Percentiles rank a stretch among this genome's conserved stretches.
phyloP scores from a whole-genome alignment of 768 basidiomycete genomes.

The Auricularia sp. region DNA sequence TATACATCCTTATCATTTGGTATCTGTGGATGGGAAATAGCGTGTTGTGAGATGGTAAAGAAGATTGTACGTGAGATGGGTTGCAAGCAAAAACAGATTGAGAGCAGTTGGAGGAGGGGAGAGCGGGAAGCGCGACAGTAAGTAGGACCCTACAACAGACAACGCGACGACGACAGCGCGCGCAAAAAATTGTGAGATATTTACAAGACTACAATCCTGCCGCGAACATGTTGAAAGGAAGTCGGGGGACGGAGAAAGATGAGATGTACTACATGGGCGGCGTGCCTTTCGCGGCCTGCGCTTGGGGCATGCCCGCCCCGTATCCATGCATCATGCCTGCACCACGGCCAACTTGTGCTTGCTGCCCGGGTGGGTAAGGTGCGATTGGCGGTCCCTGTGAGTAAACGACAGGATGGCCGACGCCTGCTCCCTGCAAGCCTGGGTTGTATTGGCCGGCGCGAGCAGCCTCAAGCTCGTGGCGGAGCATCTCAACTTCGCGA shows the following conservation, averaged over 20 bases:
- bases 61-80: neutral
- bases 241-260: neutral
- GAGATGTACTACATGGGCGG: neutral
- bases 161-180: neutral
- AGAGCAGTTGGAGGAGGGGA: neutral
- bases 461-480: slow-evolving; percentile 58
- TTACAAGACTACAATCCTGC: neutral
- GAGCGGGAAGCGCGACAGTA: neutral
- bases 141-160: neutral
- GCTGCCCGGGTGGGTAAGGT: neutral
- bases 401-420: slow-evolving; percentile 40
- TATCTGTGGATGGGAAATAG: too few species aligned
- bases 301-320: neutral
- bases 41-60: neutral
- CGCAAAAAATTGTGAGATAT: neutral
- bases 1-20: too few species aligned
- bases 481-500: slow-evolving; percentile 67
- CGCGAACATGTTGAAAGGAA: neutral
- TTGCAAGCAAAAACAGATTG: neutral
- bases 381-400: slow-evolving; percentile 26
- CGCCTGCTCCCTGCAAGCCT: slow-evolving; percentile 34
- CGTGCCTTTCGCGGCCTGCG: neutral
- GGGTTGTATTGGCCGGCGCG: slow-evolving; percentile 29
- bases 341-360: neutral
- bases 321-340: neutral